Base-by-base conservation (phyloP, 2,329 filamentous ascomycete species). In the Colletotrichum australisinense region DNA sequence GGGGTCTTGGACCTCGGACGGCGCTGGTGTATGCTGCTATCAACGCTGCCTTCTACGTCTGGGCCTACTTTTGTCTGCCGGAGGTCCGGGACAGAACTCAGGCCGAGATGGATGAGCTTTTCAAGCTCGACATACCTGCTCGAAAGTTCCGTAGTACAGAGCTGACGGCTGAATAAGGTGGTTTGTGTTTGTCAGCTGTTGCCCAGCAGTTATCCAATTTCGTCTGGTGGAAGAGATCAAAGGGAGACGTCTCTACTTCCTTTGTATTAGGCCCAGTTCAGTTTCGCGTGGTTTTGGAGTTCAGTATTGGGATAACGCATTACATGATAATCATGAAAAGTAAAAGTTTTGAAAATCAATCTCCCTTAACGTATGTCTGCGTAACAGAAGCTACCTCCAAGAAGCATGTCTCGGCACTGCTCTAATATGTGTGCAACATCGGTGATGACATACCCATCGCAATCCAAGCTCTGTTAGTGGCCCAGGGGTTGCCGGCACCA, bases 81-180 rank as follows among this genome's bases (percentile, higher is more conserved):
- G 78, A 79, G 66, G 77, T 74, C 52, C 77, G 76, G 64, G 76
- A 74, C 38, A 76, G 76, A 19, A 75, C 74, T 0, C 71, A 72
- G 2, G 77, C 74, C 2, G 71, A 78, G 65, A 72, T 78, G 35
- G 77, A 78, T 49, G 32, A 76, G 5, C 35, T 79, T 69, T 79
- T 77, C 73, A 76, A 76, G 67, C 59, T 38, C 7, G 72, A 72
- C 11, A 75, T 81, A 49, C 75, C 78, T 1, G 75, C 75, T 5
- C 67, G 76, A 32, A 35, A 72, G 5, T 79, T 77, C 67, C 26
- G 42, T 35, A 64, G 42, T n/a, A 28, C n/a, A 14, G 35, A 59
- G 53, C 59, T 65, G 4, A 35, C 38, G 22, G 52, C 11, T 42
- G 32, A 35, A 12, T 65, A 35, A 57, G 26, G 38, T 42, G 16